A percentile compares a stretch with the other conserved stretches of the same genome.
phyloP scores from a whole-genome alignment of 768 basidiomycete genomes.

The Gymnopilus junonius region DNA sequence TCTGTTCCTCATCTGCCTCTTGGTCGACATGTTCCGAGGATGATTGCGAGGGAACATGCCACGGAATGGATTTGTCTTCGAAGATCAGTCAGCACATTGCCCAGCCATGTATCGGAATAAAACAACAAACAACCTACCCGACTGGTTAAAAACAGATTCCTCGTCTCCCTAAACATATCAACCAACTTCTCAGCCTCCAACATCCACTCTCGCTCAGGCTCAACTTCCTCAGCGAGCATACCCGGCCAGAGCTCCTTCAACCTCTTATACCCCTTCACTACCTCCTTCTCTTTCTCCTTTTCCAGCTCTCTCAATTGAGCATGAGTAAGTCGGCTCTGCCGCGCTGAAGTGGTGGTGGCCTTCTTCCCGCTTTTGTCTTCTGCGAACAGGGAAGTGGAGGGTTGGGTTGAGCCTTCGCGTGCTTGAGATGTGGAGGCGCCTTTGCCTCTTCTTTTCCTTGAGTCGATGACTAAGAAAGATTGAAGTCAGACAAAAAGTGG shows the following conservation, averaged over 20 bases:
- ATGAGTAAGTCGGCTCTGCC: constrained; percentile 54
- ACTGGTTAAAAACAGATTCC: constrained; percentile 79
- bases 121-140: constrained; percentile 51
- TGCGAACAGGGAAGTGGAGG: constrained; percentile 61
- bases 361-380: constrained; percentile 50
- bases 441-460: constrained; percentile 54
- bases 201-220: constrained; percentile 75
- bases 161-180: constrained; percentile 88
- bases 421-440: constrained; percentile 9
- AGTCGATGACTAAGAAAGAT: constrained; percentile 54
- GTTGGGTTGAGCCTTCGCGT: constrained; percentile 19
- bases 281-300: constrained; percentile 67
- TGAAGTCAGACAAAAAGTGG: neutral
- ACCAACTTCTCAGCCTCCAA: constrained; percentile 84
- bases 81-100: neutral
- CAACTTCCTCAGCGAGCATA: constrained; percentile 48
- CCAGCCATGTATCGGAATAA: constrained; percentile 24
- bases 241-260: constrained; percentile 66
- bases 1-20: constrained; percentile 70
- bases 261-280: constrained; percentile 57
- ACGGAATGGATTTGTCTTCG: constrained; percentile 53
- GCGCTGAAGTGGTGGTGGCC: constrained; percentile 38
- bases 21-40: constrained; percentile 41
- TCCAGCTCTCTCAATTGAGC: constrained; percentile 69
- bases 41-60: constrained; percentile 68